Evolutionary conservation across 2,329 filamentous ascomycete genomes (phyloP), one percentile per base, ranked within the genome.

Genomic region (Ophiocordyceps robertsii): DNA sequence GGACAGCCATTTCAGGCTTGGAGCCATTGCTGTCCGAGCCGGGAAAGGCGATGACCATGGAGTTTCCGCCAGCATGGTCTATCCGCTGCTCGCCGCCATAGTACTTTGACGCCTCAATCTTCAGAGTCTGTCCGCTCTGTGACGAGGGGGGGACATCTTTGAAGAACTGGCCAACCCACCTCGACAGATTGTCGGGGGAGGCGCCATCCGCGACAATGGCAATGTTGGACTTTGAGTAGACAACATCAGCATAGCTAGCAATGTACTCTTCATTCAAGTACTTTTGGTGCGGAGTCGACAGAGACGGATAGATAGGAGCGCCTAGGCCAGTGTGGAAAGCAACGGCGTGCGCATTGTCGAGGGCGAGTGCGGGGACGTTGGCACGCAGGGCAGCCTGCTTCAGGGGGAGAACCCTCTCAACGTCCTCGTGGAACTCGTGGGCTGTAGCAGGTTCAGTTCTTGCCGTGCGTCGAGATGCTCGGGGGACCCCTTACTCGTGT

Each of bases 101-200:
- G 79, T 96, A 98, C 67, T 89, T 92, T 61, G 79, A 76, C 49
- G 83, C 71, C 51, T 77, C 65, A 47, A 70, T 68, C 60, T 77
- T 73, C 49, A 83, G 66, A 39, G 56, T 51, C 51, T 73, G 64
- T 55, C 71, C 67, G 57, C 68, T 65, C 53, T 66, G 63, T 47
- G 73, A 60, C 49, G 71, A 64, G 53, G 70, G 62, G 45, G 81
- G 74, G 40, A 84, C 71, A 46, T 74, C 72, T 62, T 80, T 78
- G 74, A 98, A 96, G 76, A 95, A 95, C 61, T 94, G 80, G 58
- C 80, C 78, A 49, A 93, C 81, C 89, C 90, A 96, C 70, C 92
- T 93, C 57, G 76, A 75, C 51, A 96, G 70, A 49, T 84, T 79
- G 44, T 73, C 69, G 52, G 86, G 73, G 52, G 81, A 80, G 50